Conservation (phyloP, 169 alveolate species). For the Plasmodium vivax region DNA sequence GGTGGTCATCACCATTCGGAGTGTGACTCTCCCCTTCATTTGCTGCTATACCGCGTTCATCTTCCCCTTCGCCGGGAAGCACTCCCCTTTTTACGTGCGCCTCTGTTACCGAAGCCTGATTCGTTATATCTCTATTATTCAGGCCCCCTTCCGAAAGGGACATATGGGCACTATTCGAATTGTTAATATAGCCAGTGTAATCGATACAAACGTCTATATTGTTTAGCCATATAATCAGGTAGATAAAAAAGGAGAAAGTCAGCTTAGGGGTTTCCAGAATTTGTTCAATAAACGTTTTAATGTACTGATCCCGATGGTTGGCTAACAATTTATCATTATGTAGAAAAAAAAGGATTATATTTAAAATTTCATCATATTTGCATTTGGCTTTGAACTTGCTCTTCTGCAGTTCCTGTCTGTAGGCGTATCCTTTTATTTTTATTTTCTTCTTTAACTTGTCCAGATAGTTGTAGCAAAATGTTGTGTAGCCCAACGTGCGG, state of each 20-base stretch:
- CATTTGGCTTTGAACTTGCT: constrained; percentile 29
- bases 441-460: constrained; percentile 47
- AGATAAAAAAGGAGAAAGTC: constrained; percentile 68
- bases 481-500: constrained; percentile 47
- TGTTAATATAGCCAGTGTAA: constrained; percentile 63
- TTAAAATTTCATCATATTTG: constrained; percentile 56
- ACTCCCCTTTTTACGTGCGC: neutral
- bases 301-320: constrained; percentile 62
- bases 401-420: constrained; percentile 41
- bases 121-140: neutral
- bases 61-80: neutral
- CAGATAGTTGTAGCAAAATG: constrained; percentile 40
- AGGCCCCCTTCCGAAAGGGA: neutral
- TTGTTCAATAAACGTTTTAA: constrained; percentile 69
- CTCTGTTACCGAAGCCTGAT: neutral
- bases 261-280: constrained; percentile 64
- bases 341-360: constrained; percentile 45
- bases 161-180: neutral
- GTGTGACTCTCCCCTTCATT: neutral
- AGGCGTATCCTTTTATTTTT: constrained; percentile 3
- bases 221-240: constrained; percentile 54
- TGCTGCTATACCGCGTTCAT: neutral
- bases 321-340: constrained; percentile 63
- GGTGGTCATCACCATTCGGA: neutral
- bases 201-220: constrained; percentile 47